A percentile compares a stretch with the other conserved stretches of the same genome.
phyloP scores from a whole-genome alignment of 176 grass and related monocot species.

The Phoenix roebelenii region DNA sequence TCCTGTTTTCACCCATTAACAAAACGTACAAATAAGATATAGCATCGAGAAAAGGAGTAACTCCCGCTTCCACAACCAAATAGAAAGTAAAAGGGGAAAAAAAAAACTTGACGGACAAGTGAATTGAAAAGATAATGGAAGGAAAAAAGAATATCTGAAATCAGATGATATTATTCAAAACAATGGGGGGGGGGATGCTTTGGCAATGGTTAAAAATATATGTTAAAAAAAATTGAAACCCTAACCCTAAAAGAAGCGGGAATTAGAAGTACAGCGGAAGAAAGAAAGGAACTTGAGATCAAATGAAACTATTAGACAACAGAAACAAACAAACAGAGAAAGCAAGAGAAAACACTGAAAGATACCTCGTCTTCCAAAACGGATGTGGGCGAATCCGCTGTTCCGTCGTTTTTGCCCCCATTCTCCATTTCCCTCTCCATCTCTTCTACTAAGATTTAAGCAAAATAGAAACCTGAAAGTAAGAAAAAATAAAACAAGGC shows the following conservation, averaged over 20 bases:
- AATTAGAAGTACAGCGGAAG: neutral
- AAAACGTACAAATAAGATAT: no score
- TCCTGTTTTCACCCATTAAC: conserved; percentile 29
- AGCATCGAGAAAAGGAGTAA: no score
- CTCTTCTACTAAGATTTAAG: neutral
- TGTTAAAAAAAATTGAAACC: neutral
- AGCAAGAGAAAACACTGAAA: neutral
- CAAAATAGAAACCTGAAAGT: neutral
- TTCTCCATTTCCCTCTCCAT: conserved; percentile 44
- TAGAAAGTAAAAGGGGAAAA: neutral
- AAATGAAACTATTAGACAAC: neutral
- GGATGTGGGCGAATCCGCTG: conserved; percentile 73
- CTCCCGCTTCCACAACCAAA: no score
- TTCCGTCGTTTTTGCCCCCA: conserved; percentile 2
- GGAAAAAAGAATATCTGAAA: no score
- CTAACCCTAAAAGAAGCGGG: neutral
- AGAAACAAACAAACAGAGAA: conserved; percentile 4
- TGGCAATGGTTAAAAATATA: no score
- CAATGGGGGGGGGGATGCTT: no score
- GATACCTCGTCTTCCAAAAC: conserved; percentile 83
- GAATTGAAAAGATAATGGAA: neutral
- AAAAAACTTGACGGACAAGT: neutral
- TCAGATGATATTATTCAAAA: no score
- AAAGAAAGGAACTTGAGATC: neutral
- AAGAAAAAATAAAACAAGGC: no score